Evolutionary conservation across 2,329 filamentous ascomycete species (phyloP), one percentile per base, ranked within the genome.

Genomic region (Daldinia sp.): DNA sequence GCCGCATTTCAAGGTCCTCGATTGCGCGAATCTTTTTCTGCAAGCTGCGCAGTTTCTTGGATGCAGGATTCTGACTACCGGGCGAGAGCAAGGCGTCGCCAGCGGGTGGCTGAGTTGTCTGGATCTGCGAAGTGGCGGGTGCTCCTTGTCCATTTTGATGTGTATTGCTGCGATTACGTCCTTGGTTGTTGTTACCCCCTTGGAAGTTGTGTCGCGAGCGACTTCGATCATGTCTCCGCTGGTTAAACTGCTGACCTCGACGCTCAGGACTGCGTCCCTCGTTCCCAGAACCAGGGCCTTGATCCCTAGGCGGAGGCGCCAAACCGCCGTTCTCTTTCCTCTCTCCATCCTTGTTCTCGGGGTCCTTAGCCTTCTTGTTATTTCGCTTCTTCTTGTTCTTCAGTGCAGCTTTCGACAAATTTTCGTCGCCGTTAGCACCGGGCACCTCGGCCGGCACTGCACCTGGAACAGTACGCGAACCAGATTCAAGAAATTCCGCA

Each of bases 321-420:
- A 85, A 83, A 77, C 78, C 78, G 65, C 83, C 82, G 50, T 65
- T 65, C 7, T 83, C 82, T 37, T 23, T 65, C 26, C 64, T 65
- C 20, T 67, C 66, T 23, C 66, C 69, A 73, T 89, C 65, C 61
- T 56, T 90, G 56, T 88, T 89, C 18, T 93, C 92, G 5, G 85
- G 87, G 53, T 96, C 94, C 78, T 94, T 96, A 58, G 88, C 88
- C 83, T 98, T 98, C 86, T 97, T 98, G 73, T 86, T 88, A 72
- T 93, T 93, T 74, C 96, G 89, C 88, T 98, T 98, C 89, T 98
- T 98, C 89, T 98, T 98, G 83, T 98, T 98, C 87, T 98, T 98
- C 74, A 93, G 84, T 12, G 92, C 94, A 60, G 92, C 89, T 83
- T 96, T 97, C 70, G 92, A 94, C 69, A 96, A 80, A 74, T 87